Evolutionary conservation across 805 yeast genomes (phyloP).

Genomic region (Groenewaldozyma salmanticensis): DNA sequence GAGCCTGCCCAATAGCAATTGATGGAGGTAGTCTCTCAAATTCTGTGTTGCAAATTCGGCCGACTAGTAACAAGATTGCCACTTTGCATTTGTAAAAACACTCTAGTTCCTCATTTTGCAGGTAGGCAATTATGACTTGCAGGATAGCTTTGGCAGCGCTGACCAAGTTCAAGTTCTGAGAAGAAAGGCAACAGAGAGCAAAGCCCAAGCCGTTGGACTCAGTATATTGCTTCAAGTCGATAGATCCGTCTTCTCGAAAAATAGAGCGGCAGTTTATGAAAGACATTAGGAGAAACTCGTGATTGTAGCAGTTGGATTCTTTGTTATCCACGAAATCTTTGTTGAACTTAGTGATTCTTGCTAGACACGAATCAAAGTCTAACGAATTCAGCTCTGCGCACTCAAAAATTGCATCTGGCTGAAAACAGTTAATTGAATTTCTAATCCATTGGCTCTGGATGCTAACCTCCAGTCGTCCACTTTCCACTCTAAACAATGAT

Average conservation of each 20-base stretch:
- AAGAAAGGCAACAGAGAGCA: constrained; percentile 27
- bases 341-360: not conserved
- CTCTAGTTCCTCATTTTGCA: constrained; percentile 26
- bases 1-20: constrained; percentile 46
- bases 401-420: constrained; percentile 5
- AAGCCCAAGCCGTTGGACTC: constrained; percentile 48
- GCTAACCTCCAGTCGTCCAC: not conserved
- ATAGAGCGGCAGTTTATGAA: constrained; percentile 45
- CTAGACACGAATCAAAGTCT: not conserved
- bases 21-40: constrained; percentile 31
- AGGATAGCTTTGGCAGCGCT: constrained; percentile 1
- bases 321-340: not conserved
- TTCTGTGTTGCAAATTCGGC: constrained; percentile 9
- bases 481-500: not conserved
- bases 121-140: not conserved
- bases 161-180: not conserved
- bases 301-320: constrained; percentile 36
- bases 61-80: constrained; percentile 34
- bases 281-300: constrained; percentile 57
- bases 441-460: constrained; percentile 20
- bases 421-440: constrained; percentile 33
- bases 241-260: constrained; percentile 22
- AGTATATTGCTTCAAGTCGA: constrained; percentile 47
- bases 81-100: constrained; percentile 44
- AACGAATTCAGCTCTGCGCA: too few relatives aligned